Percentiles rank a stretch among this genome's conserved stretches.
phyloP scores from a whole-genome alignment of 2,329 filamentous ascomycete genomes.

The Fusarium torreyae region DNA sequence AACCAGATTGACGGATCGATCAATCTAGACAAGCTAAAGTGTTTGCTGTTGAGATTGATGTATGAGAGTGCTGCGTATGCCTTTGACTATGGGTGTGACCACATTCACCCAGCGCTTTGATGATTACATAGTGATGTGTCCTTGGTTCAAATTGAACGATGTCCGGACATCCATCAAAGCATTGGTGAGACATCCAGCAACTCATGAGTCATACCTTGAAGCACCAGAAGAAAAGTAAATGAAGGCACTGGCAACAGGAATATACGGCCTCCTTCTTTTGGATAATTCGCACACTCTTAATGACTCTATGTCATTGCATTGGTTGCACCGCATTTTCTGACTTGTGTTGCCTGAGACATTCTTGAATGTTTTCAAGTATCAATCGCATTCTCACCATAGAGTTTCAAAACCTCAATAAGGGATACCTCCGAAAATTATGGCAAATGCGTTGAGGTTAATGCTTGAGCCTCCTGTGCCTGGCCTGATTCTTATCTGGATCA shows the following conservation, averaged over 20 bases:
- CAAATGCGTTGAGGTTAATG: not conserved
- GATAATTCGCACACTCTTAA: too few species aligned
- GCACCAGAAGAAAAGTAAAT: too few species aligned
- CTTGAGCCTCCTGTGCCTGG: not conserved
- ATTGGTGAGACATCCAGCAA: not conserved
- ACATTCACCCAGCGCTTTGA: not conserved
- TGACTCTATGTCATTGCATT: too few species aligned
- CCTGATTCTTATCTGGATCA: not conserved
- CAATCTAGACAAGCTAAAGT: not conserved
- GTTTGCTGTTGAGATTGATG: not conserved
- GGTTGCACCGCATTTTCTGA: too few species aligned
- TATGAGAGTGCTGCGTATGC: not conserved
- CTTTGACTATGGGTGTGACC: not conserved
- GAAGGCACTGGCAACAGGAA: too few species aligned
- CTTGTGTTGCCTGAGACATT: too few species aligned
- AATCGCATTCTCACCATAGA: too few species aligned
- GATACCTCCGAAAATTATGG: not conserved
- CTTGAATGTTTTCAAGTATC: too few species aligned
- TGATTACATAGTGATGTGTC: not conserved
- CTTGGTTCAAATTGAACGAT: not conserved
- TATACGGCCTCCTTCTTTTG: too few species aligned
- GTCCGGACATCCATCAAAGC: not conserved
- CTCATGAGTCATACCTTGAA: not conserved
- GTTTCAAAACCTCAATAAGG: too few species aligned
- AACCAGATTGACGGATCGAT: conserved; percentile 11